A percentile compares a stretch with the other conserved stretches of the same genome.
Evolutionary conservation across 1,139 yeast species (phyloP).

Genomic region (Sugiyamaella pinicola): DNA sequence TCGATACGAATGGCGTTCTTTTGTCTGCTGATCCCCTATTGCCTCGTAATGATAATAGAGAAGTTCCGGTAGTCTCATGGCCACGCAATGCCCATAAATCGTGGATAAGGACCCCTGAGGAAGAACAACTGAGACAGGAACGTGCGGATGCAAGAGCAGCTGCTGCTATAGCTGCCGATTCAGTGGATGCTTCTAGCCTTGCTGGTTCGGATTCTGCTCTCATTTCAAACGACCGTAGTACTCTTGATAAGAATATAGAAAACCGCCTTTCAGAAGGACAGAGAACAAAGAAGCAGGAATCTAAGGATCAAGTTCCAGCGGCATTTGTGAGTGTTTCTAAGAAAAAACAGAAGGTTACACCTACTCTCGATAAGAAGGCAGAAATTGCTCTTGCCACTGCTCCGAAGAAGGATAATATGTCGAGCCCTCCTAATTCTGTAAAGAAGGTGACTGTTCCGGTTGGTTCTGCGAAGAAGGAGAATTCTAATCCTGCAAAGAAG

Average conservation of each 20-base stretch:
- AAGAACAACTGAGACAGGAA: no score
- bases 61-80: no score
- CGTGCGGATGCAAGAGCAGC: not conserved
- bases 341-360: not conserved
- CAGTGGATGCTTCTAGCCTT: not conserved
- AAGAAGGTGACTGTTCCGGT: not conserved
- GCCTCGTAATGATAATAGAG: no score
- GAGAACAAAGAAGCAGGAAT: not conserved
- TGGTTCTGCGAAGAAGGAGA: not conserved
- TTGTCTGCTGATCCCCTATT: no score
- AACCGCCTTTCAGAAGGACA: not conserved
- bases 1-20: not conserved
- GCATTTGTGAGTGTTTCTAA: no score
- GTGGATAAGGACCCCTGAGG: no score
- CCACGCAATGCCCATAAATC: no score
- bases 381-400: not conserved
- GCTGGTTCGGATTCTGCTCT: not conserved
- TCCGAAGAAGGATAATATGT: not conserved
- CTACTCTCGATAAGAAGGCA: not conserved
- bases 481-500: not conserved
- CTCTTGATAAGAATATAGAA: not conserved
- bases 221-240: not conserved
- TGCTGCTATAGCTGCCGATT: not conserved
- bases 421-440: not conserved
- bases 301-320: no score